phyloP scores from a whole-genome alignment of 1,284 basidiomycete genomes.

The Exobasidium rhododendri region DNA sequence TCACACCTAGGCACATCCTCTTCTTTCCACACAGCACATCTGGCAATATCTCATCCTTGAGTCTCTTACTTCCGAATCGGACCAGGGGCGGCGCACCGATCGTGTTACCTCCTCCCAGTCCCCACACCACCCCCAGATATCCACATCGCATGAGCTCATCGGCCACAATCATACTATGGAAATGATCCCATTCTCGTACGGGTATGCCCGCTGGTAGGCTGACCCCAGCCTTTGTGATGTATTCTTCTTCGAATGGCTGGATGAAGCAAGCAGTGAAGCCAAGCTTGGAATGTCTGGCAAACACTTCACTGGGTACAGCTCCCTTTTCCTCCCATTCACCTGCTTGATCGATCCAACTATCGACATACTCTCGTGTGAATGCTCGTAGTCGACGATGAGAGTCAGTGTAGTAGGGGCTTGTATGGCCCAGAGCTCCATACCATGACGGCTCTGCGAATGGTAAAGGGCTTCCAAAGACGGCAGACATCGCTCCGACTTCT shows the following conservation, averaged over 20 bases:
- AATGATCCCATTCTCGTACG: conserved; percentile 16
- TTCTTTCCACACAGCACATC: conserved; percentile 7
- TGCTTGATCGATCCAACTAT: conserved; percentile 14
- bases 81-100: conserved; percentile 8
- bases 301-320: background rate
- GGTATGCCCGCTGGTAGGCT: conserved; percentile 18
- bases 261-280: conserved; percentile 14
- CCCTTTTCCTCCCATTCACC: conserved; percentile 15
- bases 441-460: conserved; percentile 19
- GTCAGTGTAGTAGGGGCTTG: conserved; percentile 19
- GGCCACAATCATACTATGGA: conserved; percentile 16
- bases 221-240: conserved; percentile 11
- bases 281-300: conserved; percentile 9
- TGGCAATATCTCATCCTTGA: conserved; percentile 11
- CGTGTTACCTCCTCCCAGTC: conserved; percentile 6
- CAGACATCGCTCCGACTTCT: no score
- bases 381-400: conserved; percentile 16
- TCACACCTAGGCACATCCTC: conserved; percentile 14
- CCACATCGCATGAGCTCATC: conserved; percentile 16
- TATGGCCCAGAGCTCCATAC: conserved; percentile 7
- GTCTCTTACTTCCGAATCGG: conserved; percentile 2
- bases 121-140: conserved; percentile 8
- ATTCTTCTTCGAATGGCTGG: conserved; percentile 12
- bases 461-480: conserved; percentile 6
- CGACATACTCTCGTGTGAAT: conserved; percentile 16